phyloP scores from a whole-genome alignment of 495 filamentous ascomycete species.

The Lophium mytilinum region DNA sequence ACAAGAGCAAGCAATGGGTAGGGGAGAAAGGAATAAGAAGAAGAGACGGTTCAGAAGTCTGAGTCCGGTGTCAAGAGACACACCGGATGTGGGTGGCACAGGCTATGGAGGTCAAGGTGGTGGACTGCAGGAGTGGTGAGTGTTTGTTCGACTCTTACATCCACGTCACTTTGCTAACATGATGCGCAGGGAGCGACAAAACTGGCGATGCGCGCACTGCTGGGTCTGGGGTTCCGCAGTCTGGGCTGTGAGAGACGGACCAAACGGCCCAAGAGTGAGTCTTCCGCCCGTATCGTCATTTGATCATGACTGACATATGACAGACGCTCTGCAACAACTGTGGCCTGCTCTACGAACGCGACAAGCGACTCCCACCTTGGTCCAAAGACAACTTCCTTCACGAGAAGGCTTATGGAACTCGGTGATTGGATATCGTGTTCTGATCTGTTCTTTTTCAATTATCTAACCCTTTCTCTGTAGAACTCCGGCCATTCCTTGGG shows the following conservation, averaged over 20 bases:
- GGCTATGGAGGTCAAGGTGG: slow-evolving; percentile 57
- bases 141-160: slow-evolving; percentile 3
- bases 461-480: no score
- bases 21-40: slow-evolving; percentile 85
- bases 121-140: slow-evolving; percentile 60
- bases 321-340: slow-evolving; percentile 94
- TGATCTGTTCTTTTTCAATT: no score
- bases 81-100: slow-evolving; percentile 57
- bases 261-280: slow-evolving; percentile 73
- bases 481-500: no score
- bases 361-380: slow-evolving; percentile 77
- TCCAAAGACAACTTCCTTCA: slow-evolving; percentile 55
- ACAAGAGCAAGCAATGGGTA: slow-evolving; percentile 61
- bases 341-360: slow-evolving; percentile 78
- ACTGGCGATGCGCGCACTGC: slow-evolving; percentile 90
- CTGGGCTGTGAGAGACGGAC: slow-evolving; percentile 92
- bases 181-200: slow-evolving; percentile 57
- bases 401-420: background rate
- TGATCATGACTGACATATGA: slow-evolving; percentile 5
- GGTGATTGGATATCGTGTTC: background rate
- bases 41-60: slow-evolving; percentile 87
- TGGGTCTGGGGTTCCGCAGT: slow-evolving; percentile 78
- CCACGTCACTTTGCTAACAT: background rate
- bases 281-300: background rate
- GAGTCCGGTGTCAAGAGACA: slow-evolving; percentile 65